Conservation (phyloP, 139 green algal genomes). For the Desmodesmus armatus region DNA sequence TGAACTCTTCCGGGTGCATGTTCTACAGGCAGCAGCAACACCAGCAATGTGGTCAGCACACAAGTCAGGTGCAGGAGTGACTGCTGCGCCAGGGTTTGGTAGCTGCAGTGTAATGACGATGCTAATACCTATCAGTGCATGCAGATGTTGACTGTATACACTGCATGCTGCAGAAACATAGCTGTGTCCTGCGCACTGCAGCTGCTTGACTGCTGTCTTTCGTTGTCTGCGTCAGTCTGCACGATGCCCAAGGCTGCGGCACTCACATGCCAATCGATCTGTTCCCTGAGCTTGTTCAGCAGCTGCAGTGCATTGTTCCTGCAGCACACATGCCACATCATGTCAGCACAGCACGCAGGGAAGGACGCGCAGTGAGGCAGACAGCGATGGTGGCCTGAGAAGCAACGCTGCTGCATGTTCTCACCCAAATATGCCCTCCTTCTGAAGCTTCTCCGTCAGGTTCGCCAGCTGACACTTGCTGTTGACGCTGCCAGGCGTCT, state of each 20-base stretch:
- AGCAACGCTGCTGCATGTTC: not conserved
- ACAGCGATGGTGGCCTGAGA: too few relatives aligned
- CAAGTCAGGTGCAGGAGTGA: too few relatives aligned
- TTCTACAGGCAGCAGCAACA: too few relatives aligned
- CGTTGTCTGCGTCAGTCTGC: not conserved
- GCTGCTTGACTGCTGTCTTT: too few relatives aligned
- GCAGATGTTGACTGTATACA: too few relatives aligned
- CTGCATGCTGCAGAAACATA: too few relatives aligned
- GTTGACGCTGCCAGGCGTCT: not conserved
- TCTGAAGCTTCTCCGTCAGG: slow-evolving; percentile 45
- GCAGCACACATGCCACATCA: not conserved
- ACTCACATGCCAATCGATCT: slow-evolving; percentile 54
- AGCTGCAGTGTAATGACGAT: too few relatives aligned
- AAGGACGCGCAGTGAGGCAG: not conserved
- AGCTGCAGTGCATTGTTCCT: slow-evolving; percentile 29
- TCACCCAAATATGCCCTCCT: slow-evolving; percentile 48
- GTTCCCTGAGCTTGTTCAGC: slow-evolving; percentile 31
- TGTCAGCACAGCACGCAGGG: not conserved
- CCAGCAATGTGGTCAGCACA: too few relatives aligned
- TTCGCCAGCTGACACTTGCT: slow-evolving; percentile 23
- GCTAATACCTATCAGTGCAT: too few relatives aligned
- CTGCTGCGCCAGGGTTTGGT: too few relatives aligned
- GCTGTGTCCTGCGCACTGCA: too few relatives aligned
- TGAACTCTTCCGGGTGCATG: slow-evolving; percentile 62
- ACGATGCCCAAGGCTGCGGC: not conserved